These are phyloP conservation scores for Iris macrosiphon DNA, from an alignment of 106 monocot species.

Conservation along the genomic window DNA sequence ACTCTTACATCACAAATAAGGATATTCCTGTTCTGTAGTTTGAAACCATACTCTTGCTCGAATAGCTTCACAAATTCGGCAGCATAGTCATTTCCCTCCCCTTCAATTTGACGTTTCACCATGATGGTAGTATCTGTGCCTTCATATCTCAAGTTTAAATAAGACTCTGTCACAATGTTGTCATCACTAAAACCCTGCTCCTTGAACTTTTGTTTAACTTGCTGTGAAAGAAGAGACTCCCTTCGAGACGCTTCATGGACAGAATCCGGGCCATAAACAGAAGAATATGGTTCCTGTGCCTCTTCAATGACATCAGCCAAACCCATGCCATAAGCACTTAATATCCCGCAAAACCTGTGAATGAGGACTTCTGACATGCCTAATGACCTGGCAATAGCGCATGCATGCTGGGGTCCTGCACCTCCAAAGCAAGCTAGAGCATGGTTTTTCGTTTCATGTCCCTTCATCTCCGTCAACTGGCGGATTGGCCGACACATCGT, in stretches of 20 bases:
- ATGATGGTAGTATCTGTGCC: conserved; percentile 97
- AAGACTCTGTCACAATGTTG: conserved; percentile 62
- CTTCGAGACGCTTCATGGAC: conserved; percentile 52
- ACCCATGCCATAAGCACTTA: conserved; percentile 98
- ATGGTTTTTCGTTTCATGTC: conserved; percentile 89
- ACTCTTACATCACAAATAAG: conserved; percentile 89
- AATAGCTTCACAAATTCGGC: conserved; percentile 66
- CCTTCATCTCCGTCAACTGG: conserved; percentile 97
- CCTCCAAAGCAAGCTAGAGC: conserved; percentile 97
- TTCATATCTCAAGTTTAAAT: conserved; percentile 87
- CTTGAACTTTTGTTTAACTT: conserved; percentile 53
- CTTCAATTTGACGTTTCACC: conserved; percentile 62
- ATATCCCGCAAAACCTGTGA: conserved; percentile 88
- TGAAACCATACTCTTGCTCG: conserved; percentile 89
- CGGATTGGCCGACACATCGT: conserved; percentile 96
- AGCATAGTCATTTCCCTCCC: conserved; percentile 44
- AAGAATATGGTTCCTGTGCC: conserved; percentile 76
- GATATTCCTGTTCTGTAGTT: conserved; percentile 69
- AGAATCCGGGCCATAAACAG: conserved; percentile 46
- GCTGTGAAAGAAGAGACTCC: conserved; percentile 35
- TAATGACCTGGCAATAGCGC: conserved; percentile 76
- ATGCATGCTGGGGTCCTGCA: conserved; percentile 96
- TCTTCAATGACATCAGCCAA: conserved; percentile 95
- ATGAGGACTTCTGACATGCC: conserved; percentile 90
- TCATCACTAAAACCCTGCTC: conserved; percentile 81